phyloP scores from a whole-genome alignment of 768 basidiomycete species.

The Boletus reticulatus region DNA sequence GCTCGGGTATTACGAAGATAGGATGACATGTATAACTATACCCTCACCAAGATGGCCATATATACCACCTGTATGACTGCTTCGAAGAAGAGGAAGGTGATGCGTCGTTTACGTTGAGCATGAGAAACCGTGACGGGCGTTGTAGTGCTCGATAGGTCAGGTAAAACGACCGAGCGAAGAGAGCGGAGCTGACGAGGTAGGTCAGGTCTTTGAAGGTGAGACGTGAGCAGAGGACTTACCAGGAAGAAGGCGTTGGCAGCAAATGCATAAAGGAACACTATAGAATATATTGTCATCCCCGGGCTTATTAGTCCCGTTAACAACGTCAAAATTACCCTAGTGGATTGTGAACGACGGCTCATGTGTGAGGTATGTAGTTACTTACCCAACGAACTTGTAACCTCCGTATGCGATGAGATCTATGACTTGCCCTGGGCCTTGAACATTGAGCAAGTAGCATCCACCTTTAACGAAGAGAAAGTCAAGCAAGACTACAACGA shows the following conservation, averaged over 20 bases:
- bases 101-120: conserved; percentile 76
- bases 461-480: conserved; percentile 88
- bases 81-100: conserved; percentile 86
- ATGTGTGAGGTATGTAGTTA: neutral
- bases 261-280: conserved; percentile 83
- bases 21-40: conserved; percentile 24
- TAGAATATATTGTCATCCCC: conserved; percentile 58
- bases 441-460: conserved; percentile 90
- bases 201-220: neutral
- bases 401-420: conserved; percentile 92
- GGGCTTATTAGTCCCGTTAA: conserved; percentile 64
- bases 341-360: neutral
- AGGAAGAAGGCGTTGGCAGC: conserved; percentile 92
- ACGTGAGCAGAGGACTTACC: conserved; percentile 43
- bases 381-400: conserved; percentile 96
- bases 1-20: conserved; percentile 4
- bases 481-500: conserved; percentile 84
- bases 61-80: conserved; percentile 81
- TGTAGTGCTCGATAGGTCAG: conserved; percentile 56
- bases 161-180: conserved; percentile 86
- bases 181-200: conserved; percentile 77
- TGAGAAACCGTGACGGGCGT: conserved; percentile 63
- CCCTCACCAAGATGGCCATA: conserved; percentile 80
- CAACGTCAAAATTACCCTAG: conserved; percentile 85
- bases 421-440: conserved; percentile 64